Evolutionary conservation across 31 red algal genomes (phyloP).

Genomic region (Asparagopsis taxiformis): DNA sequence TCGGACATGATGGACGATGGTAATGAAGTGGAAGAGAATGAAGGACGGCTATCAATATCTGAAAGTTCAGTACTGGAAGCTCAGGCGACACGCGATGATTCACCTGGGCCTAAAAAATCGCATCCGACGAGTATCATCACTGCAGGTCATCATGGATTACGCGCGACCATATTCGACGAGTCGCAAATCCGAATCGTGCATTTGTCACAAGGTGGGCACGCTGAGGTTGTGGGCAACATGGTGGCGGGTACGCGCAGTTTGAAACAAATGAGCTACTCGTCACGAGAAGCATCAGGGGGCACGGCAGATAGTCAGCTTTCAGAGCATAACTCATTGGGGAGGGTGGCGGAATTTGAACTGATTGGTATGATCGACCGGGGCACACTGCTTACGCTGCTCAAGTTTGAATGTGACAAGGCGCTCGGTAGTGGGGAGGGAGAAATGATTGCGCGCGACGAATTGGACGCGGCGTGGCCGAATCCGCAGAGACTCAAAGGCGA

Average conservation of each 20-base stretch:
- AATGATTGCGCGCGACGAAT: slow-evolving; percentile 26
- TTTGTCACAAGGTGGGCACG: no score
- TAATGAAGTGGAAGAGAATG: neutral
- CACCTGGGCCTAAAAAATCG: no score
- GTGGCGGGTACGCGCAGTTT: no score
- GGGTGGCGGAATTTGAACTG: slow-evolving; percentile 30
- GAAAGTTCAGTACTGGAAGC: no score
- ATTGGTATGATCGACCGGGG: slow-evolving; percentile 44
- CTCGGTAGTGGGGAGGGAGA: slow-evolving; percentile 9
- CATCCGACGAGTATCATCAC: no score
- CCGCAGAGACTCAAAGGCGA: slow-evolving; percentile 9
- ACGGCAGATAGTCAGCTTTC: neutral
- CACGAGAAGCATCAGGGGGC: neutral
- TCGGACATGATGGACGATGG: neutral
- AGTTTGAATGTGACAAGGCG: slow-evolving; percentile 37
- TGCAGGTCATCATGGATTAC: no score
- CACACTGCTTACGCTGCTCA: slow-evolving; percentile 33
- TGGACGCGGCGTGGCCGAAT: slow-evolving; percentile 78
- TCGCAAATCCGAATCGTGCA: no score
- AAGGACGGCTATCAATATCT: no score
- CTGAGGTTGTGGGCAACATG: no score
- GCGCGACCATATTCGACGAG: no score
- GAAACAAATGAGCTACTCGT: neutral
- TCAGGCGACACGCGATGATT: no score
- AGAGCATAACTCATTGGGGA: neutral